A percentile compares a stretch with the other conserved stretches of the same genome.
Evolutionary conservation across 2,329 filamentous ascomycete species (phyloP).

Genomic region (Ustulina deusta): DNA sequence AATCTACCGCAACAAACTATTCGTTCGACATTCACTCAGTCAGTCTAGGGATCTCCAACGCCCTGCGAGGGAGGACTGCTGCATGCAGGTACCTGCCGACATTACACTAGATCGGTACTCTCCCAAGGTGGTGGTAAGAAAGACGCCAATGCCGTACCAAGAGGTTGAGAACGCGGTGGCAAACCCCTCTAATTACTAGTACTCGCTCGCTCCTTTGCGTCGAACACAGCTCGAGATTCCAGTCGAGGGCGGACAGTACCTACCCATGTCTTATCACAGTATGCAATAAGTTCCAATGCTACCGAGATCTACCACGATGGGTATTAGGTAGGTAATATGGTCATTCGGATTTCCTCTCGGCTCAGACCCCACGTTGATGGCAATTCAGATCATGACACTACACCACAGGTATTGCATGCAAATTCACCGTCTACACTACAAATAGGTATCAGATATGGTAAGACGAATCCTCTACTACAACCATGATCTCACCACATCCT

Average conservation of each 20-base stretch:
- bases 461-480: constrained; percentile 20
- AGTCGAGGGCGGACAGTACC: too few species aligned
- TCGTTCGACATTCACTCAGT: neutral
- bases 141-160: neutral
- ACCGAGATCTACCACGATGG: constrained; percentile 2
- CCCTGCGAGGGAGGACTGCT: too few species aligned
- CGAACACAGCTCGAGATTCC: too few species aligned
- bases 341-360: constrained; percentile 7
- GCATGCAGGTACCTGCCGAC: neutral
- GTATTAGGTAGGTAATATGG: constrained; percentile 11
- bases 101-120: too few species aligned
- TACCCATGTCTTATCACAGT: too few species aligned
- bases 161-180: too few species aligned
- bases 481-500: constrained; percentile 21
- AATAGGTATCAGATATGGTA: constrained; percentile 3
- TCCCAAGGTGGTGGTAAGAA: neutral
- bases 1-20: too few species aligned
- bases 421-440: neutral
- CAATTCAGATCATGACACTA: constrained; percentile 5
- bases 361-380: constrained; percentile 13
- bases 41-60: neutral
- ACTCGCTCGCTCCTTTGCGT: too few species aligned
- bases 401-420: neutral
- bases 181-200: too few species aligned
- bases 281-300: too few species aligned